Base-by-base conservation (phyloP, 441 rosid species). In the Euphorbia corollata region DNA sequence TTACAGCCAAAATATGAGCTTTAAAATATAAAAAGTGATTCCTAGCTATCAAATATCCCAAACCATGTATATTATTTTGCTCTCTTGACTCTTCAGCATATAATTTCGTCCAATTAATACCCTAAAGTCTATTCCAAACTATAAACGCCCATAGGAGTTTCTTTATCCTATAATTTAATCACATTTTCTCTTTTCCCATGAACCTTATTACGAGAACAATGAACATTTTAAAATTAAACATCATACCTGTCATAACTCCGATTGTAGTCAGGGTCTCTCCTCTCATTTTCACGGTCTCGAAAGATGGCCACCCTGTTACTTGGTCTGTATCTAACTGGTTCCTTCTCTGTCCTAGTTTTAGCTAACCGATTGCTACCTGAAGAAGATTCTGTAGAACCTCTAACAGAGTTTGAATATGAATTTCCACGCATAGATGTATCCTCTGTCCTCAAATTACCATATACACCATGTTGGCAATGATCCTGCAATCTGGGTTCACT, bases 221-320 rank as follows among this genome's bases (percentile, higher is more conserved):
- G 59, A 41, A 39, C 45, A 59, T 27, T 56, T 67, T 8, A 61
- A 58, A 39, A 61, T 74, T 20, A 53, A 13, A 23, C 18, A 65
- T 65, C 48, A 45, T 71, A 85, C 96, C 92, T 85, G 54, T 87
- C 96, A 76, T 89, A 87, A 67, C 75, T 89, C 71, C 96, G 79
- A 80, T 89, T 85, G 83, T 85, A 89, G 79, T 89, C 96, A 55
- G 96, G 96, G 61, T 89, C 96, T 71, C 82, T 87, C 62, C 85
- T 84, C 13, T 89, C 96, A 71, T 83, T 69, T 61, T 89, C 92
- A 61, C 89, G 89, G 69, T 89, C 96, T 71, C 96, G 91, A 75
- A 89, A 89, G 69, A 87, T 84, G 65, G 96, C 96, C 69, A 89
- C 92, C 79, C 83, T 74, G 67, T 61, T 87, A 73, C 75, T 82